Evolutionary conservation across 306 rosid species (phyloP).

Genomic region (Citrullus amarus): DNA sequence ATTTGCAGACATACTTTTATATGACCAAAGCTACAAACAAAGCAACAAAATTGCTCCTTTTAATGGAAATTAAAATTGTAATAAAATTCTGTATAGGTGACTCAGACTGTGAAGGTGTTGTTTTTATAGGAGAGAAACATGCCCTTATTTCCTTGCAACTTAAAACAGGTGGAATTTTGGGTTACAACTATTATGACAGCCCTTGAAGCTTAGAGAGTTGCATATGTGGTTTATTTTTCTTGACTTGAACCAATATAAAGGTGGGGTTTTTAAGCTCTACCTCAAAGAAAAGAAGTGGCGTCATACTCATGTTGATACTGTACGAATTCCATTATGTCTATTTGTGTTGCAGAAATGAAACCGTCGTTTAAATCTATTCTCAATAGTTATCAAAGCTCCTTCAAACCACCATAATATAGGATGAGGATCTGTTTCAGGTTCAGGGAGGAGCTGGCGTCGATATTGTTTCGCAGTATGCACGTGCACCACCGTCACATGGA

Average conservation of each 20-base stretch:
- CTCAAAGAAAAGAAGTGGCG: not conserved
- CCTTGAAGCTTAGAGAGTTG: not conserved
- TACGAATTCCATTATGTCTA: not conserved
- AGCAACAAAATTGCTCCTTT: not conserved
- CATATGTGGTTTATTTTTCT: not conserved
- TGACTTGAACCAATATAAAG: not conserved
- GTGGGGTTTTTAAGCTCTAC: not conserved
- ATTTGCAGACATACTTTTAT: not conserved
- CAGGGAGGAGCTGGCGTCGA: constrained; percentile 21
- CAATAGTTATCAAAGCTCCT: not conserved
- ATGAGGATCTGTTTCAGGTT: not conserved
- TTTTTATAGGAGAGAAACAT: not conserved
- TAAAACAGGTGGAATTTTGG: not conserved
- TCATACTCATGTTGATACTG: not conserved
- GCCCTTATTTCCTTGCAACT: not conserved
- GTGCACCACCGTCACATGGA: constrained; percentile 12
- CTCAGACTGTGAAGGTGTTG: not conserved
- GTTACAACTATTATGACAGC: not conserved
- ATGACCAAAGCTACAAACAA: not conserved
- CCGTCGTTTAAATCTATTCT: not conserved
- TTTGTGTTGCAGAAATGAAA: not conserved
- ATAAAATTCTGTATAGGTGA: not conserved
- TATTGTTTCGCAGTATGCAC: constrained; percentile 28
- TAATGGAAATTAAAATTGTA: not conserved
- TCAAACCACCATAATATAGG: not conserved